phyloP scores from a whole-genome alignment of 345 rosid species.

The Lagerstroemia speciosa region DNA sequence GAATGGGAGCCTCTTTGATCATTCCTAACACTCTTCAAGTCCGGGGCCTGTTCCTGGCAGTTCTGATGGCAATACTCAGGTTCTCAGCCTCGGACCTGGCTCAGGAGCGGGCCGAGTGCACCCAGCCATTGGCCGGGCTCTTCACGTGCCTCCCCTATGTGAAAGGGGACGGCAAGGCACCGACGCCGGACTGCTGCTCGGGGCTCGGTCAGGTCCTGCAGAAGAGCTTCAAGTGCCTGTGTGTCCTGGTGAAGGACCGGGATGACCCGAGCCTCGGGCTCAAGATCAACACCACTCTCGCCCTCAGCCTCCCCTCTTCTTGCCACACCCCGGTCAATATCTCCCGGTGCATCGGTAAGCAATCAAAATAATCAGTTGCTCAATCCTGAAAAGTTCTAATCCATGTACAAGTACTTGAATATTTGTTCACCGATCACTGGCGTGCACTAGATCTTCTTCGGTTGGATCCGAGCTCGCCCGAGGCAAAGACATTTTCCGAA shows the following conservation, averaged over 20 bases:
- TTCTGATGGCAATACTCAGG: too few species aligned
- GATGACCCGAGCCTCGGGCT: conserved; percentile 70
- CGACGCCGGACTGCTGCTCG: conserved; percentile 62
- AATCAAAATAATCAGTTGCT: too few species aligned
- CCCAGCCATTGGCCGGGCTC: conserved; percentile 37
- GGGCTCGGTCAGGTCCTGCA: conserved; percentile 50
- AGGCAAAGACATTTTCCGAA: conserved; percentile 55
- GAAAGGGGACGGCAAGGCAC: conserved; percentile 60
- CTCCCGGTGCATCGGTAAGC: conserved; percentile 23
- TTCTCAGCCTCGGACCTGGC: conserved; percentile 30
- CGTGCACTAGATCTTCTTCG: conserved; percentile 42
- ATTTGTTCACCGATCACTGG: too few species aligned
- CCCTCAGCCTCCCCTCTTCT: conserved; percentile 6
- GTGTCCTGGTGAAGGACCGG: conserved; percentile 56
- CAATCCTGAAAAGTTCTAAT: too few species aligned
- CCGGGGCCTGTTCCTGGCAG: too few species aligned
- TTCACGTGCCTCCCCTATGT: conserved; percentile 62
- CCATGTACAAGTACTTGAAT: too few species aligned
- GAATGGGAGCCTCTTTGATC: too few species aligned
- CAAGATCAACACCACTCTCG: conserved; percentile 54
- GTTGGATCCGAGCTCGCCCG: conserved; percentile 50
- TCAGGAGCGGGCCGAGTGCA: conserved; percentile 63
- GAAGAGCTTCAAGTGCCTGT: conserved; percentile 63
- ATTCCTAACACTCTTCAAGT: too few species aligned
- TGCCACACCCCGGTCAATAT: too few species aligned